Base-by-base conservation (phyloP, 495 filamentous ascomycete species). In the Cryomyces antarcticus region DNA sequence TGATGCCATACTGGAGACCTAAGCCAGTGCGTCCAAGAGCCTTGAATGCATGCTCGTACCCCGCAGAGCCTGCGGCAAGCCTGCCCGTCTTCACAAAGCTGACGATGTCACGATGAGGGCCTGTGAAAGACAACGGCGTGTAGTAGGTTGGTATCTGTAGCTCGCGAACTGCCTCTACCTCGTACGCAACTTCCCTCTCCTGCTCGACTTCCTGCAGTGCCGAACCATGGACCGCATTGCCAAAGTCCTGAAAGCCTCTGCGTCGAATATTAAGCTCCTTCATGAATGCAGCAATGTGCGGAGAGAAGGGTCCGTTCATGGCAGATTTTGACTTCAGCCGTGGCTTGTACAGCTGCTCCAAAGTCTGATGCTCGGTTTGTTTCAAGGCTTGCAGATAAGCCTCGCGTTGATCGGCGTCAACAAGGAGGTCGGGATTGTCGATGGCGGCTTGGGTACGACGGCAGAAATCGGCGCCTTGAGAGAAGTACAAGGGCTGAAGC, bases 391-490 rank as follows among this genome's bases (percentile, higher is more conserved):
- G 52, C 1, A 73, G 48, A 45, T 61, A 67, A 12, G 44, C 41
- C 5, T 60, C 39, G 0, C 58, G 54, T 1, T 68, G 54, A 1
- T 45, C n/a, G 1, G 6, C 0, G n/a, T 62, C 35, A 0, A n/a
- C 38, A 0, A 65, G 41, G 43, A 62, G 66, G 12, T 59, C 34
- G 0, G 54, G 44, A 41, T 64, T 51, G 0, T 48, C 45, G 2
- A 35, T 6, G 3, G 48, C 52, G 1, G 60, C 52, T 31, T 63
- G 53, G 0, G 57, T 57, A 3, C 63, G 58, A 3, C 55, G 56
- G 42, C 71, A 73, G 46, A 71, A 78, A 44, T 76, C 69, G 6
- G 55, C 52, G 0, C 72, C 75, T 49, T 78, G 73, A 0, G 71
- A 60, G 31, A 65, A 62, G 38, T 70, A 77, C 0, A 79, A 57